A percentile compares a stretch with the other conserved stretches of the same genome.
Conservation (phyloP, 768 basidiomycete species). For the Leccinum arenicola region DNA sequence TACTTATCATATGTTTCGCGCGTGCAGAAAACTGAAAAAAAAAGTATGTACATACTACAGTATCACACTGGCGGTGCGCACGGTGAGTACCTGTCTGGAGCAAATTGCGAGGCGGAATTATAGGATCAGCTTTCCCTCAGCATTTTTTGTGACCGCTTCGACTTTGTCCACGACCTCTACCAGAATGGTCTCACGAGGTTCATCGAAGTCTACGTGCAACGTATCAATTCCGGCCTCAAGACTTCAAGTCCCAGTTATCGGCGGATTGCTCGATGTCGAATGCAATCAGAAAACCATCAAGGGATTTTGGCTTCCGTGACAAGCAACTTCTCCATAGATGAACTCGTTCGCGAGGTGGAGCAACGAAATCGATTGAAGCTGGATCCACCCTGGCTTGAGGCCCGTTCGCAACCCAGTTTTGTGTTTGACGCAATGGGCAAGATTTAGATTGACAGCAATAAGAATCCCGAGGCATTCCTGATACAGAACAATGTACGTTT, state of each 20-base stretch:
- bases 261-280: constrained; percentile 95
- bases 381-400: constrained; percentile 96
- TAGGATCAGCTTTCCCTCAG: constrained; percentile 96
- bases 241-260: constrained; percentile 89
- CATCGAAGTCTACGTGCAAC: constrained; percentile 98
- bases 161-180: constrained; percentile 98
- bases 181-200: constrained; percentile 95
- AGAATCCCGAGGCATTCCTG: constrained; percentile 95
- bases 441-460: constrained; percentile 98
- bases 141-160: constrained; percentile 99
- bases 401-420: constrained; percentile 84
- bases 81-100: too few species aligned
- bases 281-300: constrained; percentile 97
- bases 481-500: constrained; percentile 93
- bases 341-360: constrained; percentile 98
- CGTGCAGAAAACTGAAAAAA: too few species aligned
- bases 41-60: too few species aligned
- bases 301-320: constrained; percentile 87
- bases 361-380: constrained; percentile 93
- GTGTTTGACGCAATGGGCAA: constrained; percentile 98
- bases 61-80: too few species aligned
- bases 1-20: too few species aligned
- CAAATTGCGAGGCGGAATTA: constrained; percentile 75
- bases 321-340: constrained; percentile 96
- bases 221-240: constrained; percentile 87